A percentile compares a stretch with the other conserved stretches of the same genome.
phyloP scores from a whole-genome alignment of 1,284 basidiomycete species.

The Kalmanozyma brasiliensis region DNA sequence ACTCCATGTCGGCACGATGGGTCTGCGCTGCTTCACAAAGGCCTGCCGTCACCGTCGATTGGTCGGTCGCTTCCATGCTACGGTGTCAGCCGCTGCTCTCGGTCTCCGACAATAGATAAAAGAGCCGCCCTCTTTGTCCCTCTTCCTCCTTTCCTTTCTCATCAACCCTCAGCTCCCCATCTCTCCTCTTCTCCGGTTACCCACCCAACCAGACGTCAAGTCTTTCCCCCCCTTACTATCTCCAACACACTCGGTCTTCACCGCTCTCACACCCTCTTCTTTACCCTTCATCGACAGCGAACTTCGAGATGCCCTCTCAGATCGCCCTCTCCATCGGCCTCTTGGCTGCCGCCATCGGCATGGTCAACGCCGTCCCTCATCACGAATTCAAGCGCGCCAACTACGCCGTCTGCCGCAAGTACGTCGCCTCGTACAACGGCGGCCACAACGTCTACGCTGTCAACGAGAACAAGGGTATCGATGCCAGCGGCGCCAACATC shows the following conservation, averaged over 20 bases:
- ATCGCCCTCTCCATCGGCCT: slow-evolving; percentile 42
- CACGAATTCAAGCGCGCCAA: slow-evolving; percentile 37
- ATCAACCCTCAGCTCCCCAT: slow-evolving; percentile 21
- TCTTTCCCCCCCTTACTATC: slow-evolving; percentile 9
- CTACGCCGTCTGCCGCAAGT: slow-evolving; percentile 42
- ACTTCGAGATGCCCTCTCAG: slow-evolving; percentile 43
- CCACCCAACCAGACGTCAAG: slow-evolving; percentile 28
- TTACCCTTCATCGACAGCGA: not conserved
- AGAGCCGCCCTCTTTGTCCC: slow-evolving; percentile 17
- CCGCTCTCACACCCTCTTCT: slow-evolving; percentile 24
- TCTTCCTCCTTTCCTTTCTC: slow-evolving; percentile 27
- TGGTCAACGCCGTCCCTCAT: slow-evolving; percentile 48
- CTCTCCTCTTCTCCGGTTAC: slow-evolving; percentile 24
- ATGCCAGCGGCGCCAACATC: slow-evolving; percentile 38
- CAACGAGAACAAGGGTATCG: slow-evolving; percentile 55
- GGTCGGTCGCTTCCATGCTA: slow-evolving; percentile 2
- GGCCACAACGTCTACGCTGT: slow-evolving; percentile 50
- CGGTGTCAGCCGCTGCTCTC: slow-evolving; percentile 31
- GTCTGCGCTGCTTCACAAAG: not conserved
- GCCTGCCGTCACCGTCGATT: not conserved
- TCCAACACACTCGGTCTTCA: slow-evolving; percentile 41
- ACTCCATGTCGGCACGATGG: not conserved
- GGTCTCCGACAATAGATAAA: slow-evolving; percentile 25
- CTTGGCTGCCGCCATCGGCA: slow-evolving; percentile 39
- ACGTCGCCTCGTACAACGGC: slow-evolving; percentile 49